phyloP scores from a whole-genome alignment of 306 rosid species.

The Casuarina cunninghamiana region DNA sequence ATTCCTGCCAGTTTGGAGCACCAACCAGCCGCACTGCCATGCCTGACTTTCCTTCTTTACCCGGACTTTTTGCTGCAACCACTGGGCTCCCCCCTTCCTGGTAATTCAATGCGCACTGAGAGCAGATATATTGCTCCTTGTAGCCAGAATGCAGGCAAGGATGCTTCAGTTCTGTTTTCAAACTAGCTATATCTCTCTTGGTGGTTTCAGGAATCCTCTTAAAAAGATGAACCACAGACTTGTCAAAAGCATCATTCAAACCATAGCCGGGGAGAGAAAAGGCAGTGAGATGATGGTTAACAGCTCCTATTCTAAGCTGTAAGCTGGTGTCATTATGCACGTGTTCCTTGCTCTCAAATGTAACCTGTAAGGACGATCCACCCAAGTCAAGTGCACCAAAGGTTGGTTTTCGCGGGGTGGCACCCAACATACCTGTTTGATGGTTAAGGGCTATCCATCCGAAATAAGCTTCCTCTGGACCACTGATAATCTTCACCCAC shows the following conservation, averaged over 20 bases:
- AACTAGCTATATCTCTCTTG: conserved; percentile 38
- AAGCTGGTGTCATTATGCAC: conserved; percentile 56
- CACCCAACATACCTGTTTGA: conserved; percentile 58
- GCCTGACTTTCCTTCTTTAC: conserved; percentile 44
- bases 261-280: conserved; percentile 87
- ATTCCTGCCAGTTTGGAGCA: conserved; percentile 83
- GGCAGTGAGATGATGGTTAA: conserved; percentile 82
- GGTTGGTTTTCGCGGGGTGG: conserved; percentile 66
- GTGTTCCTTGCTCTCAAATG: conserved; percentile 79
- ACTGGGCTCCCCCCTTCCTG: conserved; percentile 47
- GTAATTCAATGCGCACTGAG: conserved; percentile 46
- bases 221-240: conserved; percentile 67
- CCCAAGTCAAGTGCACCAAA: conserved; percentile 95
- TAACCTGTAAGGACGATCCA: conserved; percentile 94
- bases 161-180: conserved; percentile 61
- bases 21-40: conserved; percentile 58
- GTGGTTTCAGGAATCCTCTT: conserved; percentile 42
- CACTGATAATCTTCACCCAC: conserved; percentile 77
- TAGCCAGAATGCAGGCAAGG: conserved; percentile 94
- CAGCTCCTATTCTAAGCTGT: conserved; percentile 77
- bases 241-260: conserved; percentile 85
- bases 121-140: conserved; percentile 59
- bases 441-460: conserved; percentile 98
- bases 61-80: conserved; percentile 30
- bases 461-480: conserved; percentile 88